Conservation (phyloP, 1,284 basidiomycete species). For the Sphaerobolus stellatus region DNA sequence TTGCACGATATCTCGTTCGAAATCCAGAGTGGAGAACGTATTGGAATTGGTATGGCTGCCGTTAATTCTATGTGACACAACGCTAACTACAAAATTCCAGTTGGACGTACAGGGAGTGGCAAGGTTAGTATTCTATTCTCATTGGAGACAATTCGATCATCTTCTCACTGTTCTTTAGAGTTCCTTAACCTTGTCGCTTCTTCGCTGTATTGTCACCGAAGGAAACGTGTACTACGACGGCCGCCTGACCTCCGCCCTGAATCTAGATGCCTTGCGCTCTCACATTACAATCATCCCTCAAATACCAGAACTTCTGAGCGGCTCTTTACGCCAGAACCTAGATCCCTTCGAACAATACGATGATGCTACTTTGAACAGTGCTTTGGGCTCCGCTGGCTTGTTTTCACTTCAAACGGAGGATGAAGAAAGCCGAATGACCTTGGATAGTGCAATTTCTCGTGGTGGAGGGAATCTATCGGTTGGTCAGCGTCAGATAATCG, state of each 20-base stretch:
- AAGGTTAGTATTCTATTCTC: constrained; percentile 3
- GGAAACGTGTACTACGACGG: constrained; percentile 43
- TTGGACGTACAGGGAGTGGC: constrained; percentile 44
- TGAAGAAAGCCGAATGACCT: constrained; percentile 41
- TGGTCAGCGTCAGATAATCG: constrained; percentile 65
- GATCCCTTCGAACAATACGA: constrained; percentile 75
- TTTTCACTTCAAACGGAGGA: constrained; percentile 18
- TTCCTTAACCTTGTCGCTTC: constrained; percentile 41
- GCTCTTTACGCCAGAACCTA: constrained; percentile 55
- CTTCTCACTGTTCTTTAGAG: constrained; percentile 21
- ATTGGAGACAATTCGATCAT: neutral
- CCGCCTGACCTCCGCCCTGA: constrained; percentile 30
- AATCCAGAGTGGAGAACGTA: constrained; percentile 41
- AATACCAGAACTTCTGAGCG: constrained; percentile 58
- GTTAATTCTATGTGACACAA: constrained; percentile 6
- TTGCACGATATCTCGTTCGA: constrained; percentile 38
- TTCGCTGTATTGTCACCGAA: constrained; percentile 42
- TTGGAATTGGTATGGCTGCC: constrained; percentile 40
- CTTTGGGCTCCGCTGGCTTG: constrained; percentile 46
- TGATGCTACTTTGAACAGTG: constrained; percentile 47
- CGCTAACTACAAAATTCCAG: constrained; percentile 10
- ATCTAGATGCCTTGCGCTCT: constrained; percentile 43
- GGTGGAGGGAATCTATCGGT: constrained; percentile 68
- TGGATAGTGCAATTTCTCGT: constrained; percentile 43
- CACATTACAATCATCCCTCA: constrained; percentile 51